phyloP scores from a whole-genome alignment of 2,329 filamentous ascomycete genomes.

The Colletotrichum sublineola region DNA sequence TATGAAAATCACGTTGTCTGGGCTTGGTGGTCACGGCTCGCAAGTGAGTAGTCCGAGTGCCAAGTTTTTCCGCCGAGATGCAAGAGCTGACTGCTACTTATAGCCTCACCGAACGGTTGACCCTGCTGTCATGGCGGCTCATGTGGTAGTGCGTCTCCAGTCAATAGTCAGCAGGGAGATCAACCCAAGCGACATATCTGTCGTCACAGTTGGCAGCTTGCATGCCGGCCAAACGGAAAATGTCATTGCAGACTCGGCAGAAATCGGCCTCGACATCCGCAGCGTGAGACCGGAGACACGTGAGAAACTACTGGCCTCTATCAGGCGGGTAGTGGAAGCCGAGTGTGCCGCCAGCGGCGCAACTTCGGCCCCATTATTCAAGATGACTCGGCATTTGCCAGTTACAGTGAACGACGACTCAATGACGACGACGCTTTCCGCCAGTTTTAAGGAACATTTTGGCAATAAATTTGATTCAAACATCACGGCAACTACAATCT shows the following conservation, averaged over 20 bases:
- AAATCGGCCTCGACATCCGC: conserved; percentile 57
- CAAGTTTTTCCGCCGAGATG: conserved; percentile 40
- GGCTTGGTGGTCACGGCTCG: conserved; percentile 58
- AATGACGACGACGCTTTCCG: conserved; percentile 57
- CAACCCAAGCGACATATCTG: conserved; percentile 53
- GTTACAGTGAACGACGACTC: conserved; percentile 64
- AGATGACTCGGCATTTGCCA: conserved; percentile 58
- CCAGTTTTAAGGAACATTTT: conserved; percentile 56
- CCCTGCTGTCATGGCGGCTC: conserved; percentile 58
- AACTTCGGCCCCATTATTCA: conserved; percentile 57
- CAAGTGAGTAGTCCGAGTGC: conserved; percentile 7
- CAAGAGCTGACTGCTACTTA: neutral
- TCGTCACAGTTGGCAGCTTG: conserved; percentile 60
- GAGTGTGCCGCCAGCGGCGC: conserved; percentile 65
- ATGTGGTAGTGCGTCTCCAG: conserved; percentile 55
- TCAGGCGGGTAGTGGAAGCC: conserved; percentile 61
- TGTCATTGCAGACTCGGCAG: conserved; percentile 58
- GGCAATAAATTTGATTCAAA: conserved; percentile 47
- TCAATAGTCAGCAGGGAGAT: conserved; percentile 50
- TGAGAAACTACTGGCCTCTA: conserved; percentile 51
- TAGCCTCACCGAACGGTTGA: conserved; percentile 60
- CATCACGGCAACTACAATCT: conserved; percentile 58
- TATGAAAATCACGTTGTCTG: conserved; percentile 50
- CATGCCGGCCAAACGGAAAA: conserved; percentile 59
- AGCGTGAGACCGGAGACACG: conserved; percentile 51